Percentiles rank a stretch among this genome's conserved stretches.
Evolutionary conservation across 2,329 filamentous ascomycete species (phyloP).

Genomic region (Penicillium sp.): DNA sequence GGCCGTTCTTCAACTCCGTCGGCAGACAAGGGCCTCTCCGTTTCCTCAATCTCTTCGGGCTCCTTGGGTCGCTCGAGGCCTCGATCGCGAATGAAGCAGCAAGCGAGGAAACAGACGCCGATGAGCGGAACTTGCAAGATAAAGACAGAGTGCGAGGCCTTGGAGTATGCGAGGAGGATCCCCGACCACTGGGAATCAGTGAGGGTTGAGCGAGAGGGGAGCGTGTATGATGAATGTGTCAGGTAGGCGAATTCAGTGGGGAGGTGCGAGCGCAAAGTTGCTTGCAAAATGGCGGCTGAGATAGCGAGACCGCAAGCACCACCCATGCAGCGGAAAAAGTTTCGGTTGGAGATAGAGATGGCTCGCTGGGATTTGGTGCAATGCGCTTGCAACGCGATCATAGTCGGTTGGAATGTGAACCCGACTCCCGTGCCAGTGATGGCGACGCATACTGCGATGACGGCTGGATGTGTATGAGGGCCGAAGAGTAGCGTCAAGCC

Average conservation of each 20-base stretch:
- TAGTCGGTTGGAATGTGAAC: conserved; percentile 48
- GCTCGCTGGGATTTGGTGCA: conserved; percentile 54
- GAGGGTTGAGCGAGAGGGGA: conserved; percentile 27
- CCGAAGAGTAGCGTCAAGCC: conserved; percentile 51
- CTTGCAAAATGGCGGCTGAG: conserved; percentile 49
- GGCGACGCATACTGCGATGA: conserved; percentile 49
- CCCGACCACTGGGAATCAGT: conserved; percentile 33
- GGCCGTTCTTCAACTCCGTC: conserved; percentile 9
- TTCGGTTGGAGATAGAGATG: conserved; percentile 58
- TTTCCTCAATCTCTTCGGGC: conserved; percentile 23
- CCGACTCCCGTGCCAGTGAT: conserved; percentile 53
- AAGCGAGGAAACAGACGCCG: conserved; percentile 48
- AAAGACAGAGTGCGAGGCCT: conserved; percentile 53
- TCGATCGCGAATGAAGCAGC: conserved; percentile 49
- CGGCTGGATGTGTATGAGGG: conserved; percentile 41
- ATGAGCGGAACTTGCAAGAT: conserved; percentile 53
- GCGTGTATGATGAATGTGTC: conserved; percentile 39
- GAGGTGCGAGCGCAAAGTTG: conserved; percentile 36
- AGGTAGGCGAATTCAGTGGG: conserved; percentile 37
- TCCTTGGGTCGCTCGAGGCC: conserved; percentile 42
- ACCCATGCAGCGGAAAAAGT: conserved; percentile 58
- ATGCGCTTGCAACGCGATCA: conserved; percentile 57
- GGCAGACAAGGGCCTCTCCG: conserved; percentile 1
- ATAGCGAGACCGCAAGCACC: conserved; percentile 56
- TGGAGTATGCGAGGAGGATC: conserved; percentile 50